Evolutionary conservation across 2,329 filamentous ascomycete species (phyloP), one percentile per base, ranked within the genome.

Genomic region (Myriosclerotinia curreyana): DNA sequence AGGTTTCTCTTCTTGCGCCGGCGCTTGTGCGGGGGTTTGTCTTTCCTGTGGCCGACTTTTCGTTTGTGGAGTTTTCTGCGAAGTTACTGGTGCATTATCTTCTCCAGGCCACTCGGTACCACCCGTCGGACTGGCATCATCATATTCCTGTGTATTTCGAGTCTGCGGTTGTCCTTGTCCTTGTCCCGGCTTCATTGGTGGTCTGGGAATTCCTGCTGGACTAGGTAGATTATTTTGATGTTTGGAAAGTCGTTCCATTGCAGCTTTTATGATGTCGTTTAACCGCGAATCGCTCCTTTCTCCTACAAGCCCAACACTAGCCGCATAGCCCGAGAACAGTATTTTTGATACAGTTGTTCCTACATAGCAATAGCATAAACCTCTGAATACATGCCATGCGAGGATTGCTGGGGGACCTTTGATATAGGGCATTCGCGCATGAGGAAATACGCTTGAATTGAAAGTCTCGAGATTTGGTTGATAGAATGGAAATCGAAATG

Each of bases 401-500:
- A 65, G 42, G 5, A 66, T 22, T 20, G 72, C 71, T 1, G 51
- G 60, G 2, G 17, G 1, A 4, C 69, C 71, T 51, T 42, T 68
- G 5, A 74, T 15, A 2, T 67, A 28, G 7, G 64, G 53, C 9
- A 65, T 25, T 28, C 25, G 56, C 2, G 46, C 36, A 63, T 46
- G 42, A n/a, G 69, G 69, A 50, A 71, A 73, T 9, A 49, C 50
- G 40, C 59, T 48, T 14, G 67, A 50, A 14, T 68, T 66, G 60
- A 75, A 72, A 9, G 36, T 69, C 34, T 71, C 66, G 6, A 66
- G 59, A 31, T 73, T 69, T n/a, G 71, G 72, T 52, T 71, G 67
- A 38, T 60, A 71, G 51, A 75, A 73, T 8, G 74, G 73, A 64
- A 73, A 73, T 52, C 68, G 66, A 54, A 71, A 73, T 31, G 65